Conservation (phyloP, 768 basidiomycete species). For the Psilocybe tampanensis region DNA sequence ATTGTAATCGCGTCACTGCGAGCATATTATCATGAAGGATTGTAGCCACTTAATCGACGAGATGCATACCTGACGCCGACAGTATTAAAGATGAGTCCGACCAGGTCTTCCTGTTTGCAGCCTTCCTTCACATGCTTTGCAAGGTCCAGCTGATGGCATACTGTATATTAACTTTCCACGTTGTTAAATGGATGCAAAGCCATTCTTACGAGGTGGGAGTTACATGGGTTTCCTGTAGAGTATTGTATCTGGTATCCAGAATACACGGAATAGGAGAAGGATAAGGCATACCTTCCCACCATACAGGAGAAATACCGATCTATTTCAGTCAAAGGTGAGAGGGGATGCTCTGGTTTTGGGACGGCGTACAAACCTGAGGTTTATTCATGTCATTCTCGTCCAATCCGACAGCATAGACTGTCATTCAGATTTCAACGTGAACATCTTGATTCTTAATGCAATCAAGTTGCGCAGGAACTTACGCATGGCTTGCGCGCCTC, state of each 20-base stretch:
- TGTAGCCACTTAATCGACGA: neutral
- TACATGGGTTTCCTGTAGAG: conserved; percentile 78
- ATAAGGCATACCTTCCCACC: conserved; percentile 81
- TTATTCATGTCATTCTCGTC: conserved; percentile 82
- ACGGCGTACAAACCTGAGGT: conserved; percentile 58
- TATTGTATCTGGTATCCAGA: neutral
- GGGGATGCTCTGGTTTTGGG: neutral
- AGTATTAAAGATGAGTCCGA: conserved; percentile 84
- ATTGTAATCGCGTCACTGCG: conserved; percentile 84
- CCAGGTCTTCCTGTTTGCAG: conserved; percentile 77
- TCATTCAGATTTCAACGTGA: neutral
- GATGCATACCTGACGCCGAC: conserved; percentile 72
- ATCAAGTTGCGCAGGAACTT: conserved; percentile 24
- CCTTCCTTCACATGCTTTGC: conserved; percentile 81
- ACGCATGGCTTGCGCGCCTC: conserved; percentile 89
- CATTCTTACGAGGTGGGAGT: conserved; percentile 70
- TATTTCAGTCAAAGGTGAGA: conserved; percentile 28
- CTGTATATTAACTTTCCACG: neutral
- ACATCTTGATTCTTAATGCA: neutral
- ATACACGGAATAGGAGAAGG: neutral
- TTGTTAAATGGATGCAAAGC: too few species aligned
- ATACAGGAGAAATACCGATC: conserved; percentile 88
- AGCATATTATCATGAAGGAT: neutral
- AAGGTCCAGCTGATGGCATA: conserved; percentile 66
- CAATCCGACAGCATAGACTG: conserved; percentile 81